Evolutionary conservation across 1,139 yeast genomes (phyloP), one percentile per base, ranked within the genome.

Genomic region (Saccharomyces hybrid): DNA sequence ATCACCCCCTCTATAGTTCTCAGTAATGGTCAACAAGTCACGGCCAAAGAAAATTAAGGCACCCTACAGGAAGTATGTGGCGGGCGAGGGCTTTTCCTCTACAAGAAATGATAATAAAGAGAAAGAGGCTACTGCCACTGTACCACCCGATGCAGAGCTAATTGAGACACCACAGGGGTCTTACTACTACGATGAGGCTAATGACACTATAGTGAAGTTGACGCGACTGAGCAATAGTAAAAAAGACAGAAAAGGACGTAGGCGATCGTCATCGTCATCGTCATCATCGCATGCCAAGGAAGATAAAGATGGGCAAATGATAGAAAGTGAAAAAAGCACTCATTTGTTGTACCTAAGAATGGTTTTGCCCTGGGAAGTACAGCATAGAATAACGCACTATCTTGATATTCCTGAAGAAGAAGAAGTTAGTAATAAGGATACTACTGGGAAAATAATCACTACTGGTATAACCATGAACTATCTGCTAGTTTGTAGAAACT

Each of bases 11-110:
- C 9, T 28, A 47, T 11, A 23, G 41, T 38, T 25, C 4, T 41
- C 11, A 26, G 13, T 27, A 16, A 89, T 89, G 82, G 96, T 90
- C 50, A 89, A 89, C 71, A 89, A 89, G 72, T 73, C 91, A 67
- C 78, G 97, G 69, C 90, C 96, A 14, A 86, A 86, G 75, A 85
- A 89, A 76, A 75, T 79, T 54, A 83, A 85, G 69, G 83, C 86
- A 63, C 87, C 93, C 48, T 89, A 87, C 71, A 78, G 83, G 73
- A 80, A 85, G 72, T 86, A 86, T 70, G 88, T 85, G 14, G 89
- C 88, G 60, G 84, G 86, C 44, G 76, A 79, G 31, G 77, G 78
- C 52, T 76, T 57, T 41, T 50, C 53, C 51, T 31, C 31, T 16
- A 31, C 9, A 41, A 50, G 41, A 38, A 57, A 69, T 55, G 79